Evolutionary conservation across 192 early-diverging fungal species (phyloP), one percentile per base, ranked within the genome.

Genomic region (Coemansia sp.): DNA sequence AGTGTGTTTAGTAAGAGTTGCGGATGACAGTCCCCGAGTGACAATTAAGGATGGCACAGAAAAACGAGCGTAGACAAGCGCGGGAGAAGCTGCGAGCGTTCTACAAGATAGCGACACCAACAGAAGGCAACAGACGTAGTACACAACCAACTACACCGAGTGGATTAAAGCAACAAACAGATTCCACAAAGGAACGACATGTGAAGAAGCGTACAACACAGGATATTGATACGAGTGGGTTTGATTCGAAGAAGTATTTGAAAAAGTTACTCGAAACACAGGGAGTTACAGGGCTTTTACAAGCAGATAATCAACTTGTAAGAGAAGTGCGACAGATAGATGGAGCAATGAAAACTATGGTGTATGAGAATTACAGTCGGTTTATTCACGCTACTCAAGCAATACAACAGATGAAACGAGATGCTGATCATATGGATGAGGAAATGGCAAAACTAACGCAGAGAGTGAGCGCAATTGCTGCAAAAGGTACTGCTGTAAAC

Each of bases 351-450:
- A 96, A 98, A 75, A 96, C 97, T 0, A 85, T 98, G 51, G 95
- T 98, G 4, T 98, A 98, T 72, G 93, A 97, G 82, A 98, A 98
- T 85, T 98, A 98, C 71, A 93, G 86, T 86, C 94, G 95, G 84
- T 97, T 98, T 68, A 94, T 97, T 54, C 91, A 88, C 42, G 96
- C 96, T 0, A 94, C 94, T 2, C 94, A 97, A 59, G 94, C 96
- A 1, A 94, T 98, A 53, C 67, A 86, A 9, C 70, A 90, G 84
- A 95, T 98, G 91, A 88, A 89, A 72, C 84, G 84, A 4, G 91
- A 94, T 67, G 92, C 94, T 6, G 91, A 93, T 54, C 84, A 85
- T 52, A 92, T 98, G 89, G 92, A 95, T 59, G 80, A 80, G 2
- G 91, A 95, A 69, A 94, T 95, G 92, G 80, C 72, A 50, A 74